Evolutionary conservation across 495 filamentous ascomycete species (phyloP).

Genomic region (Tuber brumale): DNA sequence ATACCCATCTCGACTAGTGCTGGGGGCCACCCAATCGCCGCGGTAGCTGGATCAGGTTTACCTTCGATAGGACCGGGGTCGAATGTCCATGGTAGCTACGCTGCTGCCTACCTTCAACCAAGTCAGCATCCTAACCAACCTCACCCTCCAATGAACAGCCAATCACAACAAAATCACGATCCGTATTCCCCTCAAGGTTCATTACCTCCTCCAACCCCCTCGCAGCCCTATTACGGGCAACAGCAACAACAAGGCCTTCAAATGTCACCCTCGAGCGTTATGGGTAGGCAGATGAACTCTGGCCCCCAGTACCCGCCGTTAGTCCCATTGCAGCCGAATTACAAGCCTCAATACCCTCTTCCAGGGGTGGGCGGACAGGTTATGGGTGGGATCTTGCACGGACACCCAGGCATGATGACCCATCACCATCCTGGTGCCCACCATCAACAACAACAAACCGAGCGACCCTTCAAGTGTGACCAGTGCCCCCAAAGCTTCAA

Average conservation of each 20-base stretch:
- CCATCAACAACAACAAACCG: constrained; percentile 50
- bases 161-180: constrained; percentile 35
- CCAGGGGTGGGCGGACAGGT: constrained; percentile 35
- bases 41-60: constrained; percentile 28
- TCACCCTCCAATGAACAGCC: constrained; percentile 39
- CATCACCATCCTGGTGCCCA: constrained; percentile 46
- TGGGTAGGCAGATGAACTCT: constrained; percentile 29
- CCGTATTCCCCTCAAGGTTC: constrained; percentile 37
- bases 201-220: constrained; percentile 36
- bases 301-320: constrained; percentile 30
- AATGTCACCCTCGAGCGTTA: constrained; percentile 38
- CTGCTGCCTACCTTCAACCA: constrained; percentile 32
- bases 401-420: constrained; percentile 31
- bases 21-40: constrained; percentile 32
- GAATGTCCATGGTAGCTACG: constrained; percentile 22
- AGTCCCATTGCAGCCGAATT: constrained; percentile 39
- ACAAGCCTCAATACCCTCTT: constrained; percentile 31
- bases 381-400: constrained; percentile 34
- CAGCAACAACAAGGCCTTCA: constrained; percentile 39
- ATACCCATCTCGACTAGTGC: constrained; percentile 33
- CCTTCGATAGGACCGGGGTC: constrained; percentile 38
- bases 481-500: constrained; percentile 90
- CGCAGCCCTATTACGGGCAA: constrained; percentile 34
- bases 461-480: constrained; percentile 92
- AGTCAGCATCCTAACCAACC: constrained; percentile 9